phyloP scores from a whole-genome alignment of 2,329 filamentous ascomycete species.

The Furcasterigmium furcatum region DNA sequence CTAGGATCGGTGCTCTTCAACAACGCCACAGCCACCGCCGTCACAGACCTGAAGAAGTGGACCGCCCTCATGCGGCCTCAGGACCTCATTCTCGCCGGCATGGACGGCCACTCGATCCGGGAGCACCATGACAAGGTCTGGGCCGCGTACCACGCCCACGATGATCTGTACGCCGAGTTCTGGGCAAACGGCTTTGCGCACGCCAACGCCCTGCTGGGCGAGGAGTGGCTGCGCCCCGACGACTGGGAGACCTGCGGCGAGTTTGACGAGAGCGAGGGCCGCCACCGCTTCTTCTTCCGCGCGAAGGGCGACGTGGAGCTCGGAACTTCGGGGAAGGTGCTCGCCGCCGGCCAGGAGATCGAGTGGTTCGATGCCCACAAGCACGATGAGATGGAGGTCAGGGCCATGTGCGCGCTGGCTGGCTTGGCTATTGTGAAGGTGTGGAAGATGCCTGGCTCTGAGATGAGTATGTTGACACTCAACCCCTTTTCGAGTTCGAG shows the following conservation, averaged over 20 bases:
- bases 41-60: conserved; percentile 31
- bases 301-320: conserved; percentile 28
- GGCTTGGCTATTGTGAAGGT: conserved; percentile 29
- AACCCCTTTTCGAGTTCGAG: too few species aligned
- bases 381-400: conserved; percentile 30
- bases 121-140: conserved; percentile 31
- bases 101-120: conserved; percentile 34
- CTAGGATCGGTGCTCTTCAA: conserved; percentile 39
- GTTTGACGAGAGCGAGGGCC: conserved; percentile 28
- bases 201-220: conserved; percentile 29
- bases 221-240: conserved; percentile 27
- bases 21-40: conserved; percentile 30
- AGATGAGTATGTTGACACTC: conserved; percentile 28
- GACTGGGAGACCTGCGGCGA: conserved; percentile 35
- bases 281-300: conserved; percentile 35
- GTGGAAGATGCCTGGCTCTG: conserved; percentile 32
- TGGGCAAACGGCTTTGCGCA: conserved; percentile 35
- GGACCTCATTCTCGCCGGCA: conserved; percentile 34
- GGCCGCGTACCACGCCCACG: conserved; percentile 33
- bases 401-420: conserved; percentile 34
- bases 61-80: conserved; percentile 25
- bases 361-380: conserved; percentile 43
- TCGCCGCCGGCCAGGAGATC: conserved; percentile 28
- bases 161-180: conserved; percentile 30
- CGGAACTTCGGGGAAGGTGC: conserved; percentile 16